phyloP scores from a whole-genome alignment of 495 filamentous ascomycete species.

The Neurospora tetrasperma region DNA sequence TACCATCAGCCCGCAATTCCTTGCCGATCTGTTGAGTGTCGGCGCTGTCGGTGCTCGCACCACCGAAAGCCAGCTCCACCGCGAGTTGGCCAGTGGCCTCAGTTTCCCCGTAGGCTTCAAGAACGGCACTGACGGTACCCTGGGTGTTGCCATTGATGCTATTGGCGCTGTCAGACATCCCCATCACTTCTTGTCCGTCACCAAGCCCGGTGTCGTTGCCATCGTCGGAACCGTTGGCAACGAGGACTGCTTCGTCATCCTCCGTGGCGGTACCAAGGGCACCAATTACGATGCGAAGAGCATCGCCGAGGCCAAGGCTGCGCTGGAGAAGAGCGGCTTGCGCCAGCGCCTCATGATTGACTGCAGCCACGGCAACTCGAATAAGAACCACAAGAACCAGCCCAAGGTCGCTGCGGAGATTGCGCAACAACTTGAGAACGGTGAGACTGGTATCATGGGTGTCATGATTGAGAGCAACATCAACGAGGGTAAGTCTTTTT shows the following conservation, averaged over 20 bases:
- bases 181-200: conserved; percentile 97
- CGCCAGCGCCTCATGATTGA: conserved; percentile 86
- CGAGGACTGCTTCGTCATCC: conserved; percentile 96
- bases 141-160: conserved; percentile 89
- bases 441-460: conserved; percentile 86
- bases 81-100: conserved; percentile 86
- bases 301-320: conserved; percentile 41
- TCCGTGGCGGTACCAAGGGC: conserved; percentile 85
- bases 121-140: conserved; percentile 91
- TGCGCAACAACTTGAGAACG: conserved; percentile 73
- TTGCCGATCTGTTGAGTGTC: conserved; percentile 85
- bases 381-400: conserved; percentile 95
- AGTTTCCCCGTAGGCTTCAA: conserved; percentile 99
- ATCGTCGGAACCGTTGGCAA: conserved; percentile 95
- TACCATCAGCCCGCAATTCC: conserved; percentile 95
- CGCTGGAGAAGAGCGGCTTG: conserved; percentile 20
- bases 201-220: conserved; percentile 91
- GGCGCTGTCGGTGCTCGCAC: conserved; percentile 93
- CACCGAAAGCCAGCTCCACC: conserved; percentile 90
- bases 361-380: conserved; percentile 93
- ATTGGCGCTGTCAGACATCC: conserved; percentile 88
- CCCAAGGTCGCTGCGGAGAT: conserved; percentile 81
- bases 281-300: conserved; percentile 88
- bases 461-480: conserved; percentile 99
- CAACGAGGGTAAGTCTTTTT: conserved; percentile 58